phyloP scores from a whole-genome alignment of 73 alveolate genomes.

The Paramecium primaurelia region DNA sequence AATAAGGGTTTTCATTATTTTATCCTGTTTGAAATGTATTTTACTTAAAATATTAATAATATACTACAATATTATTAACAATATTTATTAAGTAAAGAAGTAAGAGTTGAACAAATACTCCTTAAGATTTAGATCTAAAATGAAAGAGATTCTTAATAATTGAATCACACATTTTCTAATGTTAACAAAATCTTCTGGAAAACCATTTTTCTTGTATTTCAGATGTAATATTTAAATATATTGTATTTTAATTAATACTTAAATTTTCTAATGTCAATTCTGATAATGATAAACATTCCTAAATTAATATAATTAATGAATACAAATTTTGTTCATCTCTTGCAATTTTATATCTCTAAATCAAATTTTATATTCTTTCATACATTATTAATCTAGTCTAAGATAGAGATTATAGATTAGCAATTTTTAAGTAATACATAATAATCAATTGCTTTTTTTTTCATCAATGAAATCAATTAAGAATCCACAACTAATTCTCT shows the following conservation, averaged over 20 bases:
- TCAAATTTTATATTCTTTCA: conserved; percentile 44
- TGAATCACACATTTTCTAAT: not conserved
- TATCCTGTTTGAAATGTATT: too few species aligned
- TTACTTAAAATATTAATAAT: not conserved
- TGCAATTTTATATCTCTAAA: conserved; percentile 34
- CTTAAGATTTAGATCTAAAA: too few species aligned
- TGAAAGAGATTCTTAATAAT: not conserved
- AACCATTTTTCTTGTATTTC: too few species aligned
- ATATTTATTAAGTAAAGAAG: not conserved
- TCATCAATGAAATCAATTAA: conserved; percentile 38
- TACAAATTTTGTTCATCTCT: conserved; percentile 61
- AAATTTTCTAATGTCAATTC: not conserved
- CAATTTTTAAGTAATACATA: conserved; percentile 37
- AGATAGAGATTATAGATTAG: not conserved
- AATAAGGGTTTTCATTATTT: too few species aligned
- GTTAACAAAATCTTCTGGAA: too few species aligned
- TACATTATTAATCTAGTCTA: conserved; percentile 31
- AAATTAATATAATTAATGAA: not conserved
- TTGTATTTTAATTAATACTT: not conserved
- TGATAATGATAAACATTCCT: conserved; percentile 26
- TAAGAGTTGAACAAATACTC: not conserved
- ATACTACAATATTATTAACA: not conserved
- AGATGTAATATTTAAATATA: not conserved
- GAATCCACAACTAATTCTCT: conserved; percentile 59
- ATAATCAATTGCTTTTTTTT: conserved; percentile 40